phyloP scores from a whole-genome alignment of 129 eudicot genomes.

The Solidago caesia region DNA sequence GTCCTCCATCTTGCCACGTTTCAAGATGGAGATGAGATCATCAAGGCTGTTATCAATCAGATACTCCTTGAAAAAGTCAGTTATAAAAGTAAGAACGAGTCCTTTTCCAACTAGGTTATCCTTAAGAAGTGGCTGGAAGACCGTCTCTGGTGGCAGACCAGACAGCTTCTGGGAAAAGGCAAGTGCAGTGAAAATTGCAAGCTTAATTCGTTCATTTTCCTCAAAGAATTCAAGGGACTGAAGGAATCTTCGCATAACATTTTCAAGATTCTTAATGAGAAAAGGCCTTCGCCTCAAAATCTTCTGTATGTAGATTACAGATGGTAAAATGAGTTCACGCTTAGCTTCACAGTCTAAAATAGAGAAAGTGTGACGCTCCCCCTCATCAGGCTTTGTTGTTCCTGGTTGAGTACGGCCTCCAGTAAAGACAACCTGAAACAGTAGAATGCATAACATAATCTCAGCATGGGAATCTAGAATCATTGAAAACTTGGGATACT shows the following conservation, averaged over 20 bases:
- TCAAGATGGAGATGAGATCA: slow-evolving; percentile 84
- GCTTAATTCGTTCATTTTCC: slow-evolving; percentile 85
- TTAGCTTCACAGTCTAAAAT: slow-evolving; percentile 75
- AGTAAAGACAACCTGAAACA: slow-evolving; percentile 78
- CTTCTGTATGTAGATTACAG: slow-evolving; percentile 90
- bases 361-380: slow-evolving; percentile 87
- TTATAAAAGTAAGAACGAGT: slow-evolving; percentile 82
- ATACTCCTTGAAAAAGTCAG: slow-evolving; percentile 96
- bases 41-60: slow-evolving; percentile 94
- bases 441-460: not conserved
- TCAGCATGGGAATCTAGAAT: no score
- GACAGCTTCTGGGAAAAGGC: slow-evolving; percentile 97
- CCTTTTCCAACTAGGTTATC: slow-evolving; percentile 97
- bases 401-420: slow-evolving; percentile 99
- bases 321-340: slow-evolving; percentile 84
- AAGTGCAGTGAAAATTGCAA: slow-evolving; percentile 95
- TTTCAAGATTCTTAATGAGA: slow-evolving; percentile 92
- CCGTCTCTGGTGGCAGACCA: slow-evolving; percentile 96
- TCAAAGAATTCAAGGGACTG: slow-evolving; percentile 96
- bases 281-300: slow-evolving; percentile 88
- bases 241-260: slow-evolving; percentile 87
- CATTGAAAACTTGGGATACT: not conserved
- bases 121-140: slow-evolving; percentile 94
- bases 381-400: slow-evolving; percentile 94
- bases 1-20: slow-evolving; percentile 93